Evolutionary conservation across 768 basidiomycete genomes (phyloP), one percentile per base, ranked within the genome.

Genomic region (Psilocybe sp.): DNA sequence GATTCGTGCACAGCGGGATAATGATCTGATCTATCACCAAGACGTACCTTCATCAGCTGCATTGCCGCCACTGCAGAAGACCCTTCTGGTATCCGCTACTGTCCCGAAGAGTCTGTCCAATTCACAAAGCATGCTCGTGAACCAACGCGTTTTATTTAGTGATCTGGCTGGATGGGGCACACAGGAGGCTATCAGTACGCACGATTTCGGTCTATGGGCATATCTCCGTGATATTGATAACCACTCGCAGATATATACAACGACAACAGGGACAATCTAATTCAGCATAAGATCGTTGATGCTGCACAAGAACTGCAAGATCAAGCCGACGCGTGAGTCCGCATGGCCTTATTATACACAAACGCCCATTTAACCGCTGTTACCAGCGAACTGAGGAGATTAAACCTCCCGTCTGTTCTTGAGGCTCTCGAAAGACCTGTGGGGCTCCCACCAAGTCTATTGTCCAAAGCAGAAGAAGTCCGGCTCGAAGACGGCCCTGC

Each of bases 1-100:
- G 32, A 67, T 73, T 4, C 80, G 91, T 12, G 90, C 95, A 0
- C 81, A 87, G 54, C 81, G 92, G 31, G 96, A 98, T 66, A 99
- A 99, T 64, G 89, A 96, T 66, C 72, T 97, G 6, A 97, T 99
- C 35, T 99, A 98, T 69, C 92, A 97, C 57, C 79, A 91, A 44
- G 86, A 91, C 49, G 75, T 96, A 1, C 93, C 95, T 1, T 72
- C 92, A 0, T 59, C 79, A 4, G 81, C 87, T 2, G 77, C 85
- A 13, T 78, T 97, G 6, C 69, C 84, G 0, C 62, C 77, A 0
- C 83, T 98, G 44, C 71, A 74, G 28, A 82, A 82, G 34, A 81
- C 83, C 2, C 68, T 79, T 9, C 79, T 98, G 62, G 88, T 84
- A 32, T 78, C 83, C 52, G 65, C 83, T 2, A 77, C 67, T 13